These are phyloP conservation scores for Mortierella sp. DNA, from an alignment of 371 early-diverging fungal species.

Conservation along the genomic window DNA sequence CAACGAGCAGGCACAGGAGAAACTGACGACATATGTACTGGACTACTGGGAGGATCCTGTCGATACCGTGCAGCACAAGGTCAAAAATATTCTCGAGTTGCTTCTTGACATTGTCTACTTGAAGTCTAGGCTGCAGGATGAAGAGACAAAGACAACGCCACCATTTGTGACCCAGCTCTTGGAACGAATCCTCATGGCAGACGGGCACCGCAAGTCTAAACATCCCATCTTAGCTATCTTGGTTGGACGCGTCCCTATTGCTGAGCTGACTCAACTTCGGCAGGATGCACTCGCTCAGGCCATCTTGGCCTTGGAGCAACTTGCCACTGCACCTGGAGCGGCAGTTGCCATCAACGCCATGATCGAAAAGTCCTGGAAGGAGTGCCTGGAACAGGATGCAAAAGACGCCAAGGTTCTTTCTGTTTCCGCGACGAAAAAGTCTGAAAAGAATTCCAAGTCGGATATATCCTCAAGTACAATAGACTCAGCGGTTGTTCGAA, in stretches of 20 bases:
- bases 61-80: constrained; percentile 81
- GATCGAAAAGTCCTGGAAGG: constrained; percentile 49
- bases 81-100: constrained; percentile 71
- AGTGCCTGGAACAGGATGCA: constrained; percentile 55
- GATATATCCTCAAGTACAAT: constrained; percentile 9
- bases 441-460: neutral
- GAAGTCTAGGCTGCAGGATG: constrained; percentile 47
- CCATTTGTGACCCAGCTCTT: constrained; percentile 56
- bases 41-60: constrained; percentile 88
- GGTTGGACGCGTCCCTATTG: constrained; percentile 68
- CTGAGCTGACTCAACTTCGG: constrained; percentile 62
- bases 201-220: constrained; percentile 76
- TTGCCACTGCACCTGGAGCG: constrained; percentile 75
- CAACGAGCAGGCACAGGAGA: constrained; percentile 59
- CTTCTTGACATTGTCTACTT: constrained; percentile 65
- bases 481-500: neutral
- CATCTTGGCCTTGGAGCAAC: constrained; percentile 70
- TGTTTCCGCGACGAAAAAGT: neutral
- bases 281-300: constrained; percentile 69
- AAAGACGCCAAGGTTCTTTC: constrained; percentile 18
- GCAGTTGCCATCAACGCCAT: constrained; percentile 59
- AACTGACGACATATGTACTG: constrained; percentile 74
- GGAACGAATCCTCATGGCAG: constrained; percentile 63
- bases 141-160: constrained; percentile 53
- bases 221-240: constrained; percentile 77